A percentile compares a stretch with the other conserved stretches of the same genome.
Evolutionary conservation across 208 protist species (phyloP).

Genomic region (Paratrypanosoma confusum): DNA sequence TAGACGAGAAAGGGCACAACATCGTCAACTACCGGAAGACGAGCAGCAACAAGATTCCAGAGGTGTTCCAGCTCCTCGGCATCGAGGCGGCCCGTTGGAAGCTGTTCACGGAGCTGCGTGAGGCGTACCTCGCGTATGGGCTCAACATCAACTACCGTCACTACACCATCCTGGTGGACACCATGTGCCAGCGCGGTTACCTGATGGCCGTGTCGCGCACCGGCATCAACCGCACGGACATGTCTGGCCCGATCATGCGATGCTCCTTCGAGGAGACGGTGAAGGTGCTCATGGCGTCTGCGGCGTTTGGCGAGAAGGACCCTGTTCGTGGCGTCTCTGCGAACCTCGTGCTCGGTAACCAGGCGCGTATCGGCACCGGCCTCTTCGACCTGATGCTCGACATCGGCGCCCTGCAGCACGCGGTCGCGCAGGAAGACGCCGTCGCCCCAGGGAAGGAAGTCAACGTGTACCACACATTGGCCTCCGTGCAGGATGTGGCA

Average conservation of each 20-base stretch:
- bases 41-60: constrained; percentile 97
- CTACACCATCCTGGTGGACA: constrained; percentile 95
- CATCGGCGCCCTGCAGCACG: constrained; percentile 75
- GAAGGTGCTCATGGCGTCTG: constrained; percentile 98
- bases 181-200: constrained; percentile 97
- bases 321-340: constrained; percentile 93
- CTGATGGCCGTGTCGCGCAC: constrained; percentile 96
- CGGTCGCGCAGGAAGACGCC: constrained; percentile 70
- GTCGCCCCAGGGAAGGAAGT: constrained; percentile 55
- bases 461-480: constrained; percentile 70
- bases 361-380: constrained; percentile 95
- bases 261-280: constrained; percentile 99
- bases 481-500: constrained; percentile 35
- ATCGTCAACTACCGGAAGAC: constrained; percentile 92
- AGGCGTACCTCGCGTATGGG: constrained; percentile 91
- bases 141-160: constrained; percentile 99
- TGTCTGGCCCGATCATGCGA: constrained; percentile 95
- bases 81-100: constrained; percentile 78
- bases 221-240: constrained; percentile 93
- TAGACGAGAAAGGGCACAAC: constrained; percentile 89
- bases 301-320: constrained; percentile 94
- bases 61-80: constrained; percentile 94
- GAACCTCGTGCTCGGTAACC: constrained; percentile 98
- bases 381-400: constrained; percentile 95
- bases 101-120: constrained; percentile 82